Evolutionary conservation across 2,329 filamentous ascomycete species (phyloP).

Genomic region (Pleomassaria siparia): DNA sequence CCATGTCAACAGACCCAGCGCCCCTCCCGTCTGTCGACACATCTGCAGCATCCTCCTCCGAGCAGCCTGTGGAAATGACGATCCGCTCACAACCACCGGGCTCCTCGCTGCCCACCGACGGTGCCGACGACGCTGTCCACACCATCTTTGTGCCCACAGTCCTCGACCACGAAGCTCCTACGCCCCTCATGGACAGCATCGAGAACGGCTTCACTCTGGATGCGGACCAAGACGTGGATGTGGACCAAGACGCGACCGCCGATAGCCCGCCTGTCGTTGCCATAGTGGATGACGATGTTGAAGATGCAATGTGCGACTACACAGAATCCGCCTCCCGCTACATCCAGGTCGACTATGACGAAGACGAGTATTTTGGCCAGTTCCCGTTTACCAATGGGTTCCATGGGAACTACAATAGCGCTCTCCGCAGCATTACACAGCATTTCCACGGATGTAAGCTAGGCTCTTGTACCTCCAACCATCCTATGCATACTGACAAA

Average conservation of each 20-base stretch:
- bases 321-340: slow-evolving; percentile 6
- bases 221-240: slow-evolving; percentile 3
- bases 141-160: slow-evolving; percentile 3
- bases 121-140: slow-evolving; percentile 13
- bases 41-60: slow-evolving; percentile 9
- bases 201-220: slow-evolving; percentile 8
- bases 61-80: slow-evolving; percentile 43
- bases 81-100: slow-evolving; percentile 40
- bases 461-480: neutral
- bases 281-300: slow-evolving; percentile 37
- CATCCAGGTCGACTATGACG: slow-evolving; percentile 23
- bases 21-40: slow-evolving; percentile 14
- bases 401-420: slow-evolving; percentile 17
- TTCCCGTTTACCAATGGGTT: slow-evolving; percentile 31
- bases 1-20: slow-evolving; percentile 31
- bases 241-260: slow-evolving; percentile 9
- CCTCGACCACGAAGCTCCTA: slow-evolving; percentile 12
- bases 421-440: slow-evolving; percentile 23
- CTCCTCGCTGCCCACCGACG: slow-evolving; percentile 23
- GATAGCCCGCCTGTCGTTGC: slow-evolving; percentile 42
- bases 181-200: slow-evolving; percentile 18
- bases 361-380: slow-evolving; percentile 30
- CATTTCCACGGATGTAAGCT: slow-evolving; percentile 31
- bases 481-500: slow-evolving; percentile 14
- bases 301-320: slow-evolving; percentile 21